These are phyloP conservation scores for Alternaria sp. DNA, from an alignment of 2,329 filamentous ascomycete species.

Conservation along the genomic window DNA sequence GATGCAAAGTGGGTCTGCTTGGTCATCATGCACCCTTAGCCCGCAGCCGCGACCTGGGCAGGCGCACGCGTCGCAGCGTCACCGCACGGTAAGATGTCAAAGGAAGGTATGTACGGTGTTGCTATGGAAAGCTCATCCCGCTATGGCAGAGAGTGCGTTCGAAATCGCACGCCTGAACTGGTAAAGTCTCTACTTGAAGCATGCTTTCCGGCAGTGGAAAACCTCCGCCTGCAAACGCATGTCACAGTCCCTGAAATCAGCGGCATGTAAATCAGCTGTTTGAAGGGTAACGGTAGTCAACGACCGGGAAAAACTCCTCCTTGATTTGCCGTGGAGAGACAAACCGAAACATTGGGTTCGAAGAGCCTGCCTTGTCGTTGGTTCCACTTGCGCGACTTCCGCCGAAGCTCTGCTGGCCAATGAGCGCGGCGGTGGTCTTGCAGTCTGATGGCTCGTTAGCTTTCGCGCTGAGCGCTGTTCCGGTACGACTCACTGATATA, in stretches of 20 bases:
- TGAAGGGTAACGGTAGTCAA: conserved; percentile 58
- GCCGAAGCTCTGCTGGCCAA: conserved; percentile 57
- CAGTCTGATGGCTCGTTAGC: conserved; percentile 20
- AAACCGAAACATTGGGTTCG: conserved; percentile 58
- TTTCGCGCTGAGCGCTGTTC: not conserved
- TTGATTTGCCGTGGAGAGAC: conserved; percentile 61
- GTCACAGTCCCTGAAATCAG: not conserved
- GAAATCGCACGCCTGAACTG: not conserved
- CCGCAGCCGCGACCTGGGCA: not conserved
- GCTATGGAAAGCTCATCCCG: not conserved
- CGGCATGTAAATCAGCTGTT: conserved; percentile 41
- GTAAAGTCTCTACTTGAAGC: not conserved
- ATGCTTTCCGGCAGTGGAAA: not conserved
- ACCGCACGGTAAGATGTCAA: not conserved
- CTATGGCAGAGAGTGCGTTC: not conserved
- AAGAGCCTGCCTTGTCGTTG: conserved; percentile 62
- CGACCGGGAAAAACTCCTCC: conserved; percentile 58
- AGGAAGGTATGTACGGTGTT: not conserved
- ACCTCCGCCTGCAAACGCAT: not conserved
- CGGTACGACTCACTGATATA: conserved; percentile 65
- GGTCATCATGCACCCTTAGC: not conserved
- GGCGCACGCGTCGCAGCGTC: not conserved
- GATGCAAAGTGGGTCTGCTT: not conserved
- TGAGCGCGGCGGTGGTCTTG: conserved; percentile 46
- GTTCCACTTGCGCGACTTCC: conserved; percentile 60